phyloP scores from a whole-genome alignment of 805 yeast species.

The Lachancea meyersii region DNA sequence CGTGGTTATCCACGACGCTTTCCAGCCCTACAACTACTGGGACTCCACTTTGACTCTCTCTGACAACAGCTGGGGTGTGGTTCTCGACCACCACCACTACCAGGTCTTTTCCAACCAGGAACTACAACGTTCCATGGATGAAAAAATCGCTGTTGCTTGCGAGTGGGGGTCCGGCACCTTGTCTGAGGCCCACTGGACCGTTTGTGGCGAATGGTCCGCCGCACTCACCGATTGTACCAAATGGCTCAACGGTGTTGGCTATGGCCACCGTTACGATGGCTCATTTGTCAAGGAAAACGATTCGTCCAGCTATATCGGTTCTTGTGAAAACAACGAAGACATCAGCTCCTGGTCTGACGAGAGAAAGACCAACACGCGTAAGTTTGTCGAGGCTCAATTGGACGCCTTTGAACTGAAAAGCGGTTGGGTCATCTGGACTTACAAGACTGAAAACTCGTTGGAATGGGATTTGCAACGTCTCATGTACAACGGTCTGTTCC shows the following conservation, averaged over 20 bases:
- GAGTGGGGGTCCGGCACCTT: constrained; percentile 41
- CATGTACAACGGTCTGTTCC: constrained; percentile 56
- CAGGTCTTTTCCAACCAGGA: constrained; percentile 71
- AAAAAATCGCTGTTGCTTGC: constrained; percentile 54
- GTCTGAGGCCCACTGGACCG: constrained; percentile 61
- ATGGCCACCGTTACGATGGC: constrained; percentile 79
- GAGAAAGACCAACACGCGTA: constrained; percentile 53
- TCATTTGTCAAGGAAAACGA: constrained; percentile 35
- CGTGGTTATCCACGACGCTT: constrained; percentile 79
- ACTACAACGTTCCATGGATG: constrained; percentile 51
- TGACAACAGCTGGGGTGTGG: constrained; percentile 53
- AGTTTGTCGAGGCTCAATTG: constrained; percentile 80
- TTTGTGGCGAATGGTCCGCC: constrained; percentile 86
- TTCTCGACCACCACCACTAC: constrained; percentile 86
- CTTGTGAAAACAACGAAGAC: constrained; percentile 51
- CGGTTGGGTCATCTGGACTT: constrained; percentile 95
- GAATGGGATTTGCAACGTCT: constrained; percentile 83
- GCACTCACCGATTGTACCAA: constrained; percentile 88
- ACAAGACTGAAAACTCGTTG: constrained; percentile 75
- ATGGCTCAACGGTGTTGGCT: constrained; percentile 83
- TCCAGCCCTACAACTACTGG: constrained; percentile 57
- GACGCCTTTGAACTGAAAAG: constrained; percentile 69
- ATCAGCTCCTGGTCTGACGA: constrained; percentile 52
- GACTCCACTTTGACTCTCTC: constrained; percentile 44
- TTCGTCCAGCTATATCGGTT: constrained; percentile 42